Conservation (phyloP, 148 eudicot genomes). For the Vaccinium macrocarpon region DNA sequence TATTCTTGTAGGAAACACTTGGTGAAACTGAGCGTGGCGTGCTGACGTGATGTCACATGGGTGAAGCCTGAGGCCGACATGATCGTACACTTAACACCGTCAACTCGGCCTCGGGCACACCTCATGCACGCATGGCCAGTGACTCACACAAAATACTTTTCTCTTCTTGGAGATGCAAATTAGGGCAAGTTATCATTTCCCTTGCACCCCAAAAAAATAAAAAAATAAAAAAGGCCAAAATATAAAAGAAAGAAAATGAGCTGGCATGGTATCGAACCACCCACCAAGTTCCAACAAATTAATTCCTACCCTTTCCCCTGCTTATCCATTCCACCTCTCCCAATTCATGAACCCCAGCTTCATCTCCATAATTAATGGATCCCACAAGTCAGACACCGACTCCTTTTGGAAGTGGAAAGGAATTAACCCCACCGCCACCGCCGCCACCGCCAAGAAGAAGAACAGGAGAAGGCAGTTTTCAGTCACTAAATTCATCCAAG, state of each 20-base stretch:
- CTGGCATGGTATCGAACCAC: too few relatives aligned
- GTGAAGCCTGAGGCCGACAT: neutral
- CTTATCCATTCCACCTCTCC: neutral
- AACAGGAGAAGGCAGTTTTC: conserved; percentile 8
- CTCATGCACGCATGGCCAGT: neutral
- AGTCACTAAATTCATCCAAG: conserved; percentile 30
- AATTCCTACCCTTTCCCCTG: neutral
- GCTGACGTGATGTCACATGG: neutral
- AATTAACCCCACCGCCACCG: neutral
- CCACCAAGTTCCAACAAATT: too few relatives aligned
- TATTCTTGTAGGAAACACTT: too few relatives aligned
- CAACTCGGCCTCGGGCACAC: neutral
- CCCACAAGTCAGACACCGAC: conserved; percentile 28
- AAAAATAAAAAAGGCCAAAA: too few relatives aligned
- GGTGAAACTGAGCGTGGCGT: too few relatives aligned
- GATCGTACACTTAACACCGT: neutral
- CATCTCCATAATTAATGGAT: conserved; percentile 16
- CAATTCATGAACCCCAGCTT: neutral
- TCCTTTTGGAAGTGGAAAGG: conserved; percentile 48
- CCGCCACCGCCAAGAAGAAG: neutral
- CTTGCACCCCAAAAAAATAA: too few relatives aligned
- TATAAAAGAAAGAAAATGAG: too few relatives aligned
- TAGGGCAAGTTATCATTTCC: too few relatives aligned
- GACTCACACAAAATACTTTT: too few relatives aligned
- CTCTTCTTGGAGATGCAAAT: too few relatives aligned